Conservation (phyloP, 2,329 filamentous ascomycete genomes). For the Ambrosiella cleistominuta region DNA sequence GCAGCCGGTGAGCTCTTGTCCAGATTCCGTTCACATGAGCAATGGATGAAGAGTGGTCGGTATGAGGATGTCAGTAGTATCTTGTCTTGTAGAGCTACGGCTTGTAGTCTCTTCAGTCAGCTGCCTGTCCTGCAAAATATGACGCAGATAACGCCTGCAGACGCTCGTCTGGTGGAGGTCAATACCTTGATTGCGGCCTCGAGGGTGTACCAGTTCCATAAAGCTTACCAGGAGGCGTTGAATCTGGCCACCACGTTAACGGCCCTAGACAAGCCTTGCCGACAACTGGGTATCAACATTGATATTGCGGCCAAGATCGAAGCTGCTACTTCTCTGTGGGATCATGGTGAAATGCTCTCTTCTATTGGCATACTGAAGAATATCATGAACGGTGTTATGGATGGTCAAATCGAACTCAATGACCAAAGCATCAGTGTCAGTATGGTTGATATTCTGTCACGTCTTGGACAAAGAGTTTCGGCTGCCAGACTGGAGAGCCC, state of each 20-base stretch:
- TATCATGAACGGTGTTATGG: slow-evolving; percentile 24
- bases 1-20: slow-evolving; percentile 43
- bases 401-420: slow-evolving; percentile 34
- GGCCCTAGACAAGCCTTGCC: slow-evolving; percentile 53
- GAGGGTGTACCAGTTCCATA: slow-evolving; percentile 59
- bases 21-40: slow-evolving; percentile 45
- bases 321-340: slow-evolving; percentile 80
- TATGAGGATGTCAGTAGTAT: slow-evolving; percentile 66
- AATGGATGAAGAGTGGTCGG: slow-evolving; percentile 73
- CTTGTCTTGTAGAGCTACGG: slow-evolving; percentile 64
- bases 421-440: slow-evolving; percentile 57
- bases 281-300: slow-evolving; percentile 53
- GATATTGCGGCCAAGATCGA: slow-evolving; percentile 66
- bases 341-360: slow-evolving; percentile 73
- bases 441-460: slow-evolving; percentile 64
- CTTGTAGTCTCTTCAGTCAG: slow-evolving; percentile 62
- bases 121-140: slow-evolving; percentile 44
- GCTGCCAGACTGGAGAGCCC: slow-evolving; percentile 82
- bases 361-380: slow-evolving; percentile 79
- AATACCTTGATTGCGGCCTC: slow-evolving; percentile 62
- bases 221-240: slow-evolving; percentile 69
- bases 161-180: slow-evolving; percentile 55
- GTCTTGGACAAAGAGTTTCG: slow-evolving; percentile 74
- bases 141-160: slow-evolving; percentile 41
- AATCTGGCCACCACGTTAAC: slow-evolving; percentile 72